Evolutionary conservation across 805 yeast genomes (phyloP).

Genomic region (Saccharomycopsis schoenii): DNA sequence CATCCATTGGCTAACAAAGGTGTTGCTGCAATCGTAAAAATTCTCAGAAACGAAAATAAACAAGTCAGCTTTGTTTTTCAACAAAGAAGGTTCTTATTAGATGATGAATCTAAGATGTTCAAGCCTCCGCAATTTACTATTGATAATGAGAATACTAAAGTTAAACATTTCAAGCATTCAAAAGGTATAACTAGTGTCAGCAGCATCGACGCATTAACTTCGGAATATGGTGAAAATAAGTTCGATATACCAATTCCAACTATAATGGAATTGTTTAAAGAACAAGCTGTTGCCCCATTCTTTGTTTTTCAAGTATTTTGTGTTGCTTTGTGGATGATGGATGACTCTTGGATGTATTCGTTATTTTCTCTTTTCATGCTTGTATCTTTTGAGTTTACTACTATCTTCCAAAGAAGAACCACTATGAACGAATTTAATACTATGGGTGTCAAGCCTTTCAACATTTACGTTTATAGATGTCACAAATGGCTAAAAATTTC

Average conservation of each 20-base stretch:
- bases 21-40: slow-evolving; percentile 63
- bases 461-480: slow-evolving; percentile 63
- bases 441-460: slow-evolving; percentile 93
- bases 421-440: slow-evolving; percentile 93
- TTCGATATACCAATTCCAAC: slow-evolving; percentile 96
- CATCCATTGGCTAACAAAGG: slow-evolving; percentile 83
- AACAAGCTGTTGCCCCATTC: slow-evolving; percentile 97
- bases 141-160: slow-evolving; percentile 43
- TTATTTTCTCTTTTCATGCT: slow-evolving; percentile 86
- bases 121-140: slow-evolving; percentile 70
- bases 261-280: slow-evolving; percentile 81
- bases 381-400: slow-evolving; percentile 85
- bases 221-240: slow-evolving; percentile 72
- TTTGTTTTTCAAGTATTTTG: slow-evolving; percentile 95
- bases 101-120: slow-evolving; percentile 43
- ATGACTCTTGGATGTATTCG: slow-evolving; percentile 94
- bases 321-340: slow-evolving; percentile 91
- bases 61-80: slow-evolving; percentile 77
- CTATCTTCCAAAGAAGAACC: slow-evolving; percentile 89
- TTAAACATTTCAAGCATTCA: slow-evolving; percentile 39
- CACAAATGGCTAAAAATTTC: slow-evolving; percentile 57
- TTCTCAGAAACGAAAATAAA: slow-evolving; percentile 49
- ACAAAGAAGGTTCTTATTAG: slow-evolving; percentile 79
- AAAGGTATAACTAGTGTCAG: slow-evolving; percentile 26
- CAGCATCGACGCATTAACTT: slow-evolving; percentile 30